Conservation (phyloP, 495 filamentous ascomycete species). For the Baudoinia panamericana region DNA sequence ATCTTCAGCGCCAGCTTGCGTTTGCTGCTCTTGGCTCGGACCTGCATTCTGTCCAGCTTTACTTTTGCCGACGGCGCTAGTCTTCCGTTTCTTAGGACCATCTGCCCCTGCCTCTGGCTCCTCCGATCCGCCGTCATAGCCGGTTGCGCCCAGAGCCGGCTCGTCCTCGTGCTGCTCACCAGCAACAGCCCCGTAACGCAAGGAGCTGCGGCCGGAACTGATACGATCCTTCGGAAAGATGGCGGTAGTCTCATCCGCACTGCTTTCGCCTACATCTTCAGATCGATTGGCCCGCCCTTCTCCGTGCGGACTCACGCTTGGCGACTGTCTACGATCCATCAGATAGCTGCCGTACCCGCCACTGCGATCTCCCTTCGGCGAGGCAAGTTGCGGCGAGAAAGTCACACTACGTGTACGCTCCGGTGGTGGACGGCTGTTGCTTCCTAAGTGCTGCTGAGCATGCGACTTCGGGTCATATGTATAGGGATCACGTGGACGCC, state of each 20-base stretch:
- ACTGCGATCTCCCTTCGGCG: constrained; percentile 4
- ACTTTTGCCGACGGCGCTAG: not conserved
- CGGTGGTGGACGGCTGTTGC: no score
- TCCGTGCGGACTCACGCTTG: not conserved
- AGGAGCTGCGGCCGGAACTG: not conserved
- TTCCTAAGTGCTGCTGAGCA: no score
- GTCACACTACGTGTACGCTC: constrained; percentile 12
- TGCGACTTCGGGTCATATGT: constrained; percentile 8
- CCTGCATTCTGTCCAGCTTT: not conserved
- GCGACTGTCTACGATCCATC: constrained; percentile 1
- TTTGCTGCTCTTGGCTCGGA: not conserved
- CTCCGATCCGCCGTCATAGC: constrained; percentile 9
- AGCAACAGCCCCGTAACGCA: constrained; percentile 12
- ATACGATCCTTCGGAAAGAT: constrained; percentile 11
- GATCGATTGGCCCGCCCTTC: not conserved
- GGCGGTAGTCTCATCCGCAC: constrained; percentile 22
- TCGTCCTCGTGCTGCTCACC: constrained; percentile 2
- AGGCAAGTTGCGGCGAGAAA: constrained; percentile 2
- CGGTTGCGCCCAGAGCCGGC: not conserved
- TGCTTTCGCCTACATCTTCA: constrained; percentile 14
- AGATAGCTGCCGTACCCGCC: constrained; percentile 5
- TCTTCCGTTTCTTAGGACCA: constrained; percentile 4
- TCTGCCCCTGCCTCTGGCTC: not conserved
- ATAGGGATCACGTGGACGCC: constrained; percentile 1
- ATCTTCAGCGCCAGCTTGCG: constrained; percentile 12